These are phyloP conservation scores for Chytriomyces sp. DNA, from an alignment of 192 early-diverging fungal genomes.

Conservation along the genomic window DNA sequence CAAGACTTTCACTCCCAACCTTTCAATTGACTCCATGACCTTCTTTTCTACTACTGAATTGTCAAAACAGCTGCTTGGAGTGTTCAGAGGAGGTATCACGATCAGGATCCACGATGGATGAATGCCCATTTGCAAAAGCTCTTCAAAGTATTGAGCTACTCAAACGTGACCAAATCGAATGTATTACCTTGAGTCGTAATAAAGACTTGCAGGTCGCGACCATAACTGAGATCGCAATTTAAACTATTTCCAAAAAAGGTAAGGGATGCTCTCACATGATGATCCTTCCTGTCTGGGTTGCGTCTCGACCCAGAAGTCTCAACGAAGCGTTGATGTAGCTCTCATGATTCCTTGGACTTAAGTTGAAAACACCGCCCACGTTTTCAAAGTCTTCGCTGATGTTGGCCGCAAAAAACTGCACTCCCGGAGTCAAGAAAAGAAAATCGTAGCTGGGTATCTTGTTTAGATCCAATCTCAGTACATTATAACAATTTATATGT, in stretches of 20 bases:
- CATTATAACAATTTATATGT: not conserved
- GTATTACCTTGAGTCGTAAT: conserved; percentile 45
- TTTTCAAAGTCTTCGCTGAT: conserved; percentile 31
- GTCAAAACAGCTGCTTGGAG: conserved; percentile 38
- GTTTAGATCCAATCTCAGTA: not conserved
- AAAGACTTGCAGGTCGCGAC: conserved; percentile 51
- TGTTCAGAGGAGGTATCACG: conserved; percentile 36
- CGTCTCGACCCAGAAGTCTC: conserved; percentile 8
- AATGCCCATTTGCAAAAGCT: conserved; percentile 14
- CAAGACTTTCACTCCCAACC: conserved; percentile 38
- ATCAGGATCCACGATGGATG: conserved; percentile 29
- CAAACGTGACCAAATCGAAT: not conserved
- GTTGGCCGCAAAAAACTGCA: conserved; percentile 42
- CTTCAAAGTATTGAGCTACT: not conserved
- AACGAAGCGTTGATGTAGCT: conserved; percentile 13
- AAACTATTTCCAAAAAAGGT: not conserved
- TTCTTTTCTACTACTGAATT: conserved; percentile 35
- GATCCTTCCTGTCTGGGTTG: conserved; percentile 8
- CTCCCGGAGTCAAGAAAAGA: conserved; percentile 50
- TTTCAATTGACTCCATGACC: conserved; percentile 1
- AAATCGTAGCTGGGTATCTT: conserved; percentile 51
- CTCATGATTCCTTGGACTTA: conserved; percentile 31
- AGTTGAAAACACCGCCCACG: conserved; percentile 35
- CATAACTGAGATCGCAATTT: conserved; percentile 36
- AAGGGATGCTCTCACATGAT: not conserved